Evolutionary conservation across 768 basidiomycete species (phyloP), one percentile per base, ranked within the genome.

Genomic region (Suillus lakei): DNA sequence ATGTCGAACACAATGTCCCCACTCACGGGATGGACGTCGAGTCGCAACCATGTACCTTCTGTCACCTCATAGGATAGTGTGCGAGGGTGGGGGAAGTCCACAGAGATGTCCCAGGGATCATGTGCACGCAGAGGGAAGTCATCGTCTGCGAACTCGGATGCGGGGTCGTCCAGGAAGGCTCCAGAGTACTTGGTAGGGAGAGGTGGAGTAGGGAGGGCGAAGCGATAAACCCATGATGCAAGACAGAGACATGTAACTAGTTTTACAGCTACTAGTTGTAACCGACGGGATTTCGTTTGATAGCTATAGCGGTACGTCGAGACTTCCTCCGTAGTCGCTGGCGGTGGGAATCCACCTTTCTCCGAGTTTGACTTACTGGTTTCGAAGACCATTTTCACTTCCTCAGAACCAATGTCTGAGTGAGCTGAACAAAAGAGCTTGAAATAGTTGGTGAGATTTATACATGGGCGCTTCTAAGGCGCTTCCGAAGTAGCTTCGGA

Each of bases 1-100:
- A 92, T 90, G 73, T 91, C 91, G 63, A 91, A 92, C 8, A 91
- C 82, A 53, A 92, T 83, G 68, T 92, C 91, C 15, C 91, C 90
- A 3, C 85, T 83, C 61, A 78, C 76, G n/a, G 89, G 88, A 66
- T 90, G 86, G 2, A 91, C 90, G 70, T 91, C 91, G 36, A 92
- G 83, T 13, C 90, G 83, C 61, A 92, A 77, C 90, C 90, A 92
- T 41, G 91, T 92, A 9, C 91, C 91, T 71, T 91, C 88, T 48
- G 83, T 79, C 16, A 91, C 90, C 63, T 91, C 86, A 72, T 88
- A 92, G 63, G 85, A 82, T 38, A 91, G 78, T 23, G 76, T 76
- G n/a, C 90, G 86, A 1, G 89, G 87, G 75, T 86, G 85, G n/a
- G 85, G 82, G 68, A 85, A 91, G 77, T 91, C 88, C 26, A 89